Percentiles rank a stretch among this genome's conserved stretches.
Conservation (phyloP, 2,329 filamentous ascomycete genomes). For the Podosphaera fusca region DNA sequence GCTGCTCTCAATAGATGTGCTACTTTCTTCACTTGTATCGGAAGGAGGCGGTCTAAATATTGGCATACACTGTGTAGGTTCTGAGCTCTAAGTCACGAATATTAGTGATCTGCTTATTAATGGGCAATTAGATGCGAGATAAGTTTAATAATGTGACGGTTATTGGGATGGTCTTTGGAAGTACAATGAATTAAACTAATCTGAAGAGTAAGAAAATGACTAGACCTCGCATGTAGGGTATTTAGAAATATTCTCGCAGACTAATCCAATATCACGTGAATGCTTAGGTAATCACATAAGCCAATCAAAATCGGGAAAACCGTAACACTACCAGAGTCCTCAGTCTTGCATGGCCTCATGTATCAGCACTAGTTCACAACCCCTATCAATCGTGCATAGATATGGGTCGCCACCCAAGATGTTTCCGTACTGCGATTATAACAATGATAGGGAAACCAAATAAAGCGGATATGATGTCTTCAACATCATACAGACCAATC, state of each 20-base stretch:
- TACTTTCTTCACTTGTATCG: neutral
- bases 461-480: too few species aligned
- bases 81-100: neutral
- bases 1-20: neutral
- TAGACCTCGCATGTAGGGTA: too few species aligned
- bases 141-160: neutral
- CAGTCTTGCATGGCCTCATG: too few species aligned
- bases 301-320: neutral
- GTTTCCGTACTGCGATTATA: too few species aligned
- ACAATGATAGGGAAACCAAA: too few species aligned
- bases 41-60: neutral
- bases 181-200: neutral
- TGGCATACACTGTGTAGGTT: neutral
- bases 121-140: neutral
- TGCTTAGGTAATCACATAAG: neutral
- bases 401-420: too few species aligned
- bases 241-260: neutral
- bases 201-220: neutral
- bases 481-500: too few species aligned
- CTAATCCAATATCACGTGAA: neutral
- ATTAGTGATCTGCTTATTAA: neutral
- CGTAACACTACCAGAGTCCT: neutral
- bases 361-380: too few species aligned
- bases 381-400: too few species aligned
- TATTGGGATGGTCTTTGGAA: neutral